Percentiles rank a stretch among this genome's conserved stretches.
phyloP scores from a whole-genome alignment of 2,329 filamentous ascomycete species.

The Cadophora malorum region DNA sequence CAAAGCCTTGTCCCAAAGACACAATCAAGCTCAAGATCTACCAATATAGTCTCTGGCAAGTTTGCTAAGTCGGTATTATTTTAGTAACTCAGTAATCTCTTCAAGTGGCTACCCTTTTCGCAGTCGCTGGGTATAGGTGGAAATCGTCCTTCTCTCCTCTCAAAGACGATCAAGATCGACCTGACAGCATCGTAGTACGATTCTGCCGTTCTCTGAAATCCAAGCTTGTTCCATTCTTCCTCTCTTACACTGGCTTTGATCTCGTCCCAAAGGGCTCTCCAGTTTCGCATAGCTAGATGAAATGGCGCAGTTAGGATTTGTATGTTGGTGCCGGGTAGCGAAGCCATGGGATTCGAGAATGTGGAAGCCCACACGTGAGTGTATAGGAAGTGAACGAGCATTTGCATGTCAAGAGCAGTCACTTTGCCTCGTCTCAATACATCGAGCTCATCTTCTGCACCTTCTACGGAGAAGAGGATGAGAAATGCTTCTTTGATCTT shows the following conservation, averaged over 20 bases:
- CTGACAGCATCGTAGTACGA: conserved; percentile 40
- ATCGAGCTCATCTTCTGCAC: conserved; percentile 31
- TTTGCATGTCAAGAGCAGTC: conserved; percentile 44
- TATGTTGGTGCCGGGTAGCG: conserved; percentile 32
- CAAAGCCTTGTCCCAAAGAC: neutral
- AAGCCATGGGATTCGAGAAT: conserved; percentile 39
- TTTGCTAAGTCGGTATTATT: neutral
- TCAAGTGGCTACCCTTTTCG: conserved; percentile 43
- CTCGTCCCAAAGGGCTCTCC: conserved; percentile 43
- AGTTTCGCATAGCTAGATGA: conserved; percentile 40
- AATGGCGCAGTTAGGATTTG: conserved; percentile 36
- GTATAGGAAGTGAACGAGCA: conserved; percentile 44
- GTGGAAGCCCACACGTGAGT: conserved; percentile 42
- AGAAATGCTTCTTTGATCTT: conserved; percentile 44
- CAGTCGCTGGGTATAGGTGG: conserved; percentile 41
- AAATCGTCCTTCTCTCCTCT: conserved; percentile 37
- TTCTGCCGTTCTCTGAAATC: conserved; percentile 43
- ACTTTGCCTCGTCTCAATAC: conserved; percentile 33
- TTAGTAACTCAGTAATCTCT: conserved; percentile 38
- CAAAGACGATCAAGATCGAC: conserved; percentile 38
- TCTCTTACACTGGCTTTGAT: conserved; percentile 31
- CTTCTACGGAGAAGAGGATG: conserved; percentile 36
- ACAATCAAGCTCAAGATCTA: too few relatives aligned
- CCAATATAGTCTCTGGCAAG: neutral
- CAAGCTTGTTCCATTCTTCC: conserved; percentile 41